Evolutionary conservation across 345 rosid species (phyloP), one percentile per base, ranked within the genome.

Genomic region (Brassica nigra): DNA sequence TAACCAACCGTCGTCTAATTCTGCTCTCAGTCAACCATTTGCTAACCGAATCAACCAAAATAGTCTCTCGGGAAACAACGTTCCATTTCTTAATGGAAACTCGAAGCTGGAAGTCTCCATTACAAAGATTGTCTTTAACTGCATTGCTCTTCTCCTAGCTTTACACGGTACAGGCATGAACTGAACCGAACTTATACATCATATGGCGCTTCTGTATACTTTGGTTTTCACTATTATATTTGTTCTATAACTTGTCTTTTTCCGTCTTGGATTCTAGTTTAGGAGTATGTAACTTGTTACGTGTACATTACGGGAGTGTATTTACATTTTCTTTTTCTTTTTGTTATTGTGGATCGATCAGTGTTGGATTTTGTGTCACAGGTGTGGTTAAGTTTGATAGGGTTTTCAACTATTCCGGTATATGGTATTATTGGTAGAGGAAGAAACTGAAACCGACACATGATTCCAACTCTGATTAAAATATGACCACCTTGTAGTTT

Each of bases 31-130:
- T 15, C 81, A 65, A 61, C 68, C 74, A 44, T 39, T 66, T 9
- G n/a, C 10, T 0, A 80, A 52, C 29, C 58, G 67, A 11, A 39
- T 64, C 6, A 79, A 73, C 76, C 87, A 84, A 77, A 79, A 84
- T 14, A 70, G 81, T 36, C 73, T 76, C 20, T 39, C 42, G 0
- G 80, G 75, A 37, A 72, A 62, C 55, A 15, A 75, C 6, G 20
- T 74, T 73, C 82, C 86, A 11, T 87, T 89, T 63, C 74, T 31
- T 0, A 85, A 71, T 66, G 88, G 85, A 39, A 83, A 68, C 59
- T 63, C 86, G 2, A 47, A 27, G 72, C 20, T 77, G 58, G 74
- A 74, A 11, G 59, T 70, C 11, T 23, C 64, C 74, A 8, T 12
- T 7, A 71, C 52, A 31, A 74, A 42, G 16, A 37, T 78, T 52